Evolutionary conservation across 768 basidiomycete species (phyloP).

Genomic region (Lactarius psammicola): DNA sequence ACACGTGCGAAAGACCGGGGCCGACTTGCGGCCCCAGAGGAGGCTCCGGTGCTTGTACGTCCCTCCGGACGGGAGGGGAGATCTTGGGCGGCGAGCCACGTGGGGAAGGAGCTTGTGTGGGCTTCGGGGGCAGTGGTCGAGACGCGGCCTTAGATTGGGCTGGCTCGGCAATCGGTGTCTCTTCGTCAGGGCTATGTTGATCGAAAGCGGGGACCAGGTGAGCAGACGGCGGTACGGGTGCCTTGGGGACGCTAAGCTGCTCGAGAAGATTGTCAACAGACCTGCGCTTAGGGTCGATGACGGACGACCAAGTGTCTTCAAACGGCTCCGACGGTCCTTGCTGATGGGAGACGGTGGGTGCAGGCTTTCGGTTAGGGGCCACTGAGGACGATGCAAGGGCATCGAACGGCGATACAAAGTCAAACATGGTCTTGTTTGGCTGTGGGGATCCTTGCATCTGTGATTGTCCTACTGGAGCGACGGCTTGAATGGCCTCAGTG

Average conservation of each 20-base stretch:
- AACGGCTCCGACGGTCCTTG: constrained; percentile 50
- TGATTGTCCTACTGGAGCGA: constrained; percentile 16
- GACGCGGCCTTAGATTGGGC: constrained; percentile 47
- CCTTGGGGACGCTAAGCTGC: constrained; percentile 55
- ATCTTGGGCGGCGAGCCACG: constrained; percentile 65
- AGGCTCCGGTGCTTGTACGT: constrained; percentile 51
- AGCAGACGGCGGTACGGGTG: constrained; percentile 34
- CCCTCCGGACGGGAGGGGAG: constrained; percentile 46
- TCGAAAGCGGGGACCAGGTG: constrained; percentile 35
- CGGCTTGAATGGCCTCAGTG: constrained; percentile 26
- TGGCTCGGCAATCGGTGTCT: constrained; percentile 37
- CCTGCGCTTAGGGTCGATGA: constrained; percentile 65
- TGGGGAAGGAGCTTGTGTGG: constrained; percentile 51
- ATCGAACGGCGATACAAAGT: constrained; percentile 82
- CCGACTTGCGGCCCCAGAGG: constrained; percentile 40
- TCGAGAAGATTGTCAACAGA: constrained; percentile 83
- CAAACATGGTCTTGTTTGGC: constrained; percentile 79
- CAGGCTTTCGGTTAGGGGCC: constrained; percentile 60
- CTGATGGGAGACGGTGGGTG: constrained; percentile 42
- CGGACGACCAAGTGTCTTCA: constrained; percentile 53
- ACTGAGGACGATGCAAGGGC: constrained; percentile 56
- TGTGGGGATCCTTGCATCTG: constrained; percentile 58
- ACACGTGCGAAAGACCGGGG: constrained; percentile 37
- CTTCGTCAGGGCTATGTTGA: constrained; percentile 34
- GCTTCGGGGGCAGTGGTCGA: constrained; percentile 64